These are phyloP conservation scores for Coelastrella sp. DNA, from an alignment of 139 green algal genomes.

Conservation along the genomic window DNA sequence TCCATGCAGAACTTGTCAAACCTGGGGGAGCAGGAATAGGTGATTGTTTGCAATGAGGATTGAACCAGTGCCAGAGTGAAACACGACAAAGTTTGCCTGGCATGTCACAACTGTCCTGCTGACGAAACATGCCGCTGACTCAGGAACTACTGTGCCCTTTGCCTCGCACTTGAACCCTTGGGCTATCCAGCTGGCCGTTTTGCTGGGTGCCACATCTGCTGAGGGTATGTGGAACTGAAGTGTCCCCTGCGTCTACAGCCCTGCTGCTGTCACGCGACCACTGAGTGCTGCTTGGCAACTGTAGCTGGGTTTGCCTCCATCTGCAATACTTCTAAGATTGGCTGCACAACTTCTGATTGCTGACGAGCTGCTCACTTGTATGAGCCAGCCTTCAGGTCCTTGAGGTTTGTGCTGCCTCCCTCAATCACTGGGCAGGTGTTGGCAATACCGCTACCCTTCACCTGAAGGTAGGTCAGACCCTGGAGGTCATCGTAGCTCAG, in stretches of 20 bases:
- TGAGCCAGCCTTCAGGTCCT: constrained; percentile 88
- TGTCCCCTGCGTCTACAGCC: background rate
- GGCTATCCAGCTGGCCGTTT: too few species aligned
- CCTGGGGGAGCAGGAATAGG: constrained; percentile 1
- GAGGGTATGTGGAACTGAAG: background rate
- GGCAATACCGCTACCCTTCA: constrained; percentile 98
- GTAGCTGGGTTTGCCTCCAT: background rate
- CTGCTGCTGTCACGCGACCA: background rate
- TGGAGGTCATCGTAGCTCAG: constrained; percentile 97
- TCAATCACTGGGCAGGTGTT: constrained; percentile 98
- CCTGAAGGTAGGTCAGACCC: constrained; percentile 97
- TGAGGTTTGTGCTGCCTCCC: constrained; percentile 79
- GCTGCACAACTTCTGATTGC: background rate
- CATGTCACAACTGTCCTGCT: too few species aligned
- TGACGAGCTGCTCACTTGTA: constrained; percentile 77
- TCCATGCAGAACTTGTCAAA: constrained; percentile 98
- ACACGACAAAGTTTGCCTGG: too few species aligned
- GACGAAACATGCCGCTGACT: background rate
- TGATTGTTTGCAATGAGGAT: background rate
- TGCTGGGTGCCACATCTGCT: background rate
- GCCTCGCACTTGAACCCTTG: too few species aligned
- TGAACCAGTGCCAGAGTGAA: background rate
- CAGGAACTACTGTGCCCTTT: too few species aligned
- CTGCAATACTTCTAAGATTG: background rate
- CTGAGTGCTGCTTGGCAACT: background rate